Base-by-base conservation (phyloP, 1,284 basidiomycete genomes). In the Cronartium quercuum region DNA sequence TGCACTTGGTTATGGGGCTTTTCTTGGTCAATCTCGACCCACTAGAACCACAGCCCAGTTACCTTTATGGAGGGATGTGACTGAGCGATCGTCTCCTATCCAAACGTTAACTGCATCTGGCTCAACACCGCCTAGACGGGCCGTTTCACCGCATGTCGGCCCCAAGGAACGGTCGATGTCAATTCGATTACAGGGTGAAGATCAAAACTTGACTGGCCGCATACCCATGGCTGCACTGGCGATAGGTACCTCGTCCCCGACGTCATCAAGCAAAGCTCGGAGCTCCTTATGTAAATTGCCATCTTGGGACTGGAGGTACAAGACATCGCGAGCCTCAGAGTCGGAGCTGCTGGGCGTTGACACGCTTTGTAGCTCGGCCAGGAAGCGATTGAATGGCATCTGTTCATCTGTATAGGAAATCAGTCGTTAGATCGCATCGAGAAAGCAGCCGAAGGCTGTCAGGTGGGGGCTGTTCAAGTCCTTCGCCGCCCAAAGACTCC, bases 71-170 rank as follows among this genome's bases (percentile, higher is more conserved):
- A 94, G 86, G 71, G 89, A 91, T 0, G 93, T 94, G 6, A 88
- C 84, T 79, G 91, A 92, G 76, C 84, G 83, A 66, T 85, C 84
- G 78, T 90, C 86, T 9, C 92, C 93, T 64, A 95, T 90, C 93
- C 93, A 95, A 24, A 94, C 80, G 80, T 95, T 95, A 0, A 92
- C 91, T 2, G 91, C 92, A 78, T 95, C 93, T 0, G 92, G 91
- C 12, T 65, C n/a, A 40, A 42, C 42, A 3, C 41, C 61, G 10
- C 44, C 67, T 68, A 12, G n/a, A 18, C n/a, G 29, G 29, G 29
- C 29, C 35, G 34, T 34, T 29, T 18, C 9, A 7, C n/a, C n/a
- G 29, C 13, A 55, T 21, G 9, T 18, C 51, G 12, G 18, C 10
- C 12, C 18, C 29, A n/a, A 55, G 18, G 10, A n/a, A 2, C n/a